Evolutionary conservation across 495 filamentous ascomycete species (phyloP).

Genomic region (Penicillium taxi): DNA sequence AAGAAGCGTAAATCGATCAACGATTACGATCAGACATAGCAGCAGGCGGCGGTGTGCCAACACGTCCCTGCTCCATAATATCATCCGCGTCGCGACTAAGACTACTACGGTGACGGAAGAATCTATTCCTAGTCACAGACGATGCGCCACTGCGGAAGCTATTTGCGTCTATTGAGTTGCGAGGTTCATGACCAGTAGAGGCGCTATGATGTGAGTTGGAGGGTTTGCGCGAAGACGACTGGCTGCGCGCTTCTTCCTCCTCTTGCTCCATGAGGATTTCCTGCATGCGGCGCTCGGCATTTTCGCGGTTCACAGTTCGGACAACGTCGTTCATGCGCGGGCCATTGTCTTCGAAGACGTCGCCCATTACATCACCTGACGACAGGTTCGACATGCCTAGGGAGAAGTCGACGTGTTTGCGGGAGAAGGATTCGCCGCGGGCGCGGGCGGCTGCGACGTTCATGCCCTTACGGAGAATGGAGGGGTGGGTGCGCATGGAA

Average conservation of each 20-base stretch:
- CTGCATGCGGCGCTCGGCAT: slow-evolving; percentile 37
- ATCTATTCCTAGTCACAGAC: slow-evolving; percentile 27
- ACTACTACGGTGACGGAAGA: slow-evolving; percentile 31
- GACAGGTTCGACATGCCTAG: slow-evolving; percentile 57
- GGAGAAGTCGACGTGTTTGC: slow-evolving; percentile 67
- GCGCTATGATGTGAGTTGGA: slow-evolving; percentile 21
- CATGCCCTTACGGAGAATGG: slow-evolving; percentile 48
- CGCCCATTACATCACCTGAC: slow-evolving; percentile 55
- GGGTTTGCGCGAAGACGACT: slow-evolving; percentile 19
- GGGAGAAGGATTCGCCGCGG: slow-evolving; percentile 48
- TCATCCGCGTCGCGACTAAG: slow-evolving; percentile 20
- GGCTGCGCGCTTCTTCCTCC: slow-evolving; percentile 24
- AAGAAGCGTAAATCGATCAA: background rate
- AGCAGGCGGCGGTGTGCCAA: slow-evolving; percentile 1
- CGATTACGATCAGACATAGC: background rate
- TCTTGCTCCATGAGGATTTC: slow-evolving; percentile 38
- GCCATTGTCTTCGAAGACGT: slow-evolving; percentile 54
- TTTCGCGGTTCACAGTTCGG: slow-evolving; percentile 34
- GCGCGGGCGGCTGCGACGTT: slow-evolving; percentile 35
- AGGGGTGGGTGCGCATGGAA: slow-evolving; percentile 33
- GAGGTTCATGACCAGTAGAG: slow-evolving; percentile 11
- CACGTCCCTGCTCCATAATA: slow-evolving; percentile 30
- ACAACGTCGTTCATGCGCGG: slow-evolving; percentile 32
- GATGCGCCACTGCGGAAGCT: slow-evolving; percentile 26
- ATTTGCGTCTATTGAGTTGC: slow-evolving; percentile 29